phyloP scores from a whole-genome alignment of 148 eudicot species.

The Drosera capensis region DNA sequence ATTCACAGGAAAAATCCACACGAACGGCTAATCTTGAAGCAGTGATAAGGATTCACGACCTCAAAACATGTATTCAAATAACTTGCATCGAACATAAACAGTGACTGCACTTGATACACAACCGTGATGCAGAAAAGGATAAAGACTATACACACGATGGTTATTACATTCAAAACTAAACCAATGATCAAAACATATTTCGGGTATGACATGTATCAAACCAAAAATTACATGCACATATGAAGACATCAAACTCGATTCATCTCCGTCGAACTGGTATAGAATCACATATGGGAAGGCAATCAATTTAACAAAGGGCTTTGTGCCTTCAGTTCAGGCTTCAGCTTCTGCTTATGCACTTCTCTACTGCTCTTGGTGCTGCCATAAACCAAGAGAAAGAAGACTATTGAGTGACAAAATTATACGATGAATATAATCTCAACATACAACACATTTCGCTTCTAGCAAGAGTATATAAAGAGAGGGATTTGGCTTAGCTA shows the following conservation, averaged over 20 bases:
- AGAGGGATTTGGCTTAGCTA: neutral
- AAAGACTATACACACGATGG: no score
- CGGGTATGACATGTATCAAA: neutral
- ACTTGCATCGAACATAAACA: no score
- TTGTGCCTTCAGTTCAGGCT: slow-evolving; percentile 1
- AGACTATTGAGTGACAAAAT: neutral
- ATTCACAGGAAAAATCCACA: no score
- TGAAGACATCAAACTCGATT: neutral
- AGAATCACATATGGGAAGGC: neutral
- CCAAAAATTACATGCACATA: neutral
- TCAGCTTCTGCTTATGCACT: slow-evolving; percentile 40
- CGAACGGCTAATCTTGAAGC: no score
- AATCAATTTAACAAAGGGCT: neutral
- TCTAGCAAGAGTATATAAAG: neutral
- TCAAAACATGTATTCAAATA: no score
- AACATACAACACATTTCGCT: neutral
- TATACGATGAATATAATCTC: neutral
- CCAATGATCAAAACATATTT: neutral
- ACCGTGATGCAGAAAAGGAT: no score
- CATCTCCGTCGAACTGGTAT: neutral
- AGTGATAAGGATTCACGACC: no score
- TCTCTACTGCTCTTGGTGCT: slow-evolving; percentile 48
- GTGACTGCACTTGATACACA: no score
- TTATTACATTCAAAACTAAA: neutral
- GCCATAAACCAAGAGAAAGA: slow-evolving; percentile 5